Base-by-base conservation (phyloP, 1,284 basidiomycete genomes). In the Marasmius fiardii region DNA sequence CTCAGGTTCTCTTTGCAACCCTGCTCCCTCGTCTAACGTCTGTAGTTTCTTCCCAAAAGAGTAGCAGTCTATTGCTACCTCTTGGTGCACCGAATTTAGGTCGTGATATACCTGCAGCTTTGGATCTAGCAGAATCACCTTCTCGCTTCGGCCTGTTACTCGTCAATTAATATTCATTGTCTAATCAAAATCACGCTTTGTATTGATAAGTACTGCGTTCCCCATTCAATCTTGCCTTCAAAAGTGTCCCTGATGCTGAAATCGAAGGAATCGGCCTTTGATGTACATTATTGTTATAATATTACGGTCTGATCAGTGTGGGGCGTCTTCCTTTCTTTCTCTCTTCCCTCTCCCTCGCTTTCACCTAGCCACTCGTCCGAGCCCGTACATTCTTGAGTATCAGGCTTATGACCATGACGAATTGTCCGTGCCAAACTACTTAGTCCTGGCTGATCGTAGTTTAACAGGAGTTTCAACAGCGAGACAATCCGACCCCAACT, bases 41-140 rank as follows among this genome's bases (percentile, higher is more conserved):
- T 34, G 43, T 18, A 48, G 28, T 4, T 37, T 16, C 33, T 37
- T 51, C 49, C 49, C 35, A 45, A 11, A 58, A 58, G 78, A 74
- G 28, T 31, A 31, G 61, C 64, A 64, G 66, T n/a, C 63, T 68
- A 20, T 68, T 81, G 37, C 64, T 81, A 53, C 70, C 72, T 43
- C 72, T 74, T 56, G 80, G 80, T 11, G 65, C 70, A 43, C 78
- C 80, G 52, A 64, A 67, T 20, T 57, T 69, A 45, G 78, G 81
- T 49, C 71, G 77, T 56, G 72, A 75, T 39, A 79, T 77, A 28
- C 52, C 45, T 51, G 67, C 78, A 33, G 75, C 78, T 35, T 63
- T 84, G 31, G 76, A 81, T 55, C 63, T 83, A 39, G 81, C 78
- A 20, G 82, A 82, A 58, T 77, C 82, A 26, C 78, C 78, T 52